These are phyloP conservation scores for Colletotrichum horii DNA, from an alignment of 2,329 filamentous ascomycete species.

Conservation along the genomic window DNA sequence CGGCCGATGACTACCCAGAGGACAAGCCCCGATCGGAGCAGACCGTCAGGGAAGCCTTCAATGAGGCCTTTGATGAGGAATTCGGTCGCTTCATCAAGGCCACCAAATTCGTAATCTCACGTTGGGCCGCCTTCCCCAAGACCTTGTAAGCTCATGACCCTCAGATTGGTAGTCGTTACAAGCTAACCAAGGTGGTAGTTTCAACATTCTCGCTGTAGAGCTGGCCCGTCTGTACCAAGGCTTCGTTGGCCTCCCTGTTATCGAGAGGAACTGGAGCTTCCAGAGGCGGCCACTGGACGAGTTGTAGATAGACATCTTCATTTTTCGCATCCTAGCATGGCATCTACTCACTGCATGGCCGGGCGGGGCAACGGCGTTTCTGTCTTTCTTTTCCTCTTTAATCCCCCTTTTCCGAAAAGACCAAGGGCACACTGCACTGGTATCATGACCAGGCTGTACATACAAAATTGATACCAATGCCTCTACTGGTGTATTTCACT, in stretches of 20 bases:
- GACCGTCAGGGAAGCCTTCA: slow-evolving; percentile 61
- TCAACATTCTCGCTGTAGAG: slow-evolving; percentile 48
- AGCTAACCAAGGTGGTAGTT: neutral
- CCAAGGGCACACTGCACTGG: neutral
- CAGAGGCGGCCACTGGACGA: slow-evolving; percentile 52
- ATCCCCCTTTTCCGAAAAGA: neutral
- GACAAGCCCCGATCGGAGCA: slow-evolving; percentile 31
- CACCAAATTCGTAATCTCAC: slow-evolving; percentile 68
- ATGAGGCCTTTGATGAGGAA: slow-evolving; percentile 66
- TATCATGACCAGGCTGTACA: neutral
- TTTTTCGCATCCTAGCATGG: neutral
- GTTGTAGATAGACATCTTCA: slow-evolving; percentile 37
- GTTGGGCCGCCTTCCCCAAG: slow-evolving; percentile 73
- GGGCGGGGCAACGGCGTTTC: neutral
- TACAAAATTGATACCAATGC: neutral
- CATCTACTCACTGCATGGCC: slow-evolving; percentile 7
- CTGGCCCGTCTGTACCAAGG: slow-evolving; percentile 51
- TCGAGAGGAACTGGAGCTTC: slow-evolving; percentile 52
- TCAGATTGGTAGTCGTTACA: neutral
- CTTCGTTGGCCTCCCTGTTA: slow-evolving; percentile 59
- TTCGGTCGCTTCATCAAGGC: slow-evolving; percentile 65
- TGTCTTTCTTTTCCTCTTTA: neutral
- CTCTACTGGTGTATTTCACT: neutral
- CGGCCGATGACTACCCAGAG: slow-evolving; percentile 35
- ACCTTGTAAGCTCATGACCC: slow-evolving; percentile 66